Percentiles rank a stretch among this genome's conserved stretches.
Conservation (phyloP, 352 stramenopile species). For the Peronospora tabacina region DNA sequence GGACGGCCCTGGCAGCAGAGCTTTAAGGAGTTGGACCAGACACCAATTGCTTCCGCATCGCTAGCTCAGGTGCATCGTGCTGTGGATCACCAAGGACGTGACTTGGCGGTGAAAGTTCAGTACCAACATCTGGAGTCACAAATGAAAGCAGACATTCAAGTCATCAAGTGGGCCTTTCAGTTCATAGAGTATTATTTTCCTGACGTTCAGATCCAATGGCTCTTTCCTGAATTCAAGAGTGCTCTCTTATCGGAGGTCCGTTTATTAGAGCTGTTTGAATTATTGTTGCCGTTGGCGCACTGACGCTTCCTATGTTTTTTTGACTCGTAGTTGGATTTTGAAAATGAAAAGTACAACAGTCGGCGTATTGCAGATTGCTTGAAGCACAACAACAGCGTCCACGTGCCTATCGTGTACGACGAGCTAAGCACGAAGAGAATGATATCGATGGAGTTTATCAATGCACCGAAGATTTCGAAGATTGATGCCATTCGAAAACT, state of each 20-base stretch:
- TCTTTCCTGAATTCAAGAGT: slow-evolving; percentile 92
- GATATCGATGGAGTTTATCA: slow-evolving; percentile 96
- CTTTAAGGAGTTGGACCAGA: slow-evolving; percentile 86
- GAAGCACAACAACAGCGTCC: slow-evolving; percentile 43
- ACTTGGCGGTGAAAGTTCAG: slow-evolving; percentile 96
- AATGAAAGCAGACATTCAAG: slow-evolving; percentile 63
- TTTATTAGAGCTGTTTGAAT: not conserved
- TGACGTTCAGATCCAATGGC: slow-evolving; percentile 90
- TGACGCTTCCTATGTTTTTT: not conserved
- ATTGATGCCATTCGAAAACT: slow-evolving; percentile 68
- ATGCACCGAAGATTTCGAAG: slow-evolving; percentile 91
- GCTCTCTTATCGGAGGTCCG: slow-evolving; percentile 60
- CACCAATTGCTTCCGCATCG: slow-evolving; percentile 92
- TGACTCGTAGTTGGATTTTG: slow-evolving; percentile 67
- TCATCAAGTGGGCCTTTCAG: slow-evolving; percentile 54
- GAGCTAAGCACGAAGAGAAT: slow-evolving; percentile 85
- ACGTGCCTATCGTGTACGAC: slow-evolving; percentile 83
- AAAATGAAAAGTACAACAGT: slow-evolving; percentile 79
- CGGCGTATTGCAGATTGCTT: slow-evolving; percentile 55
- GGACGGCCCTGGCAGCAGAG: slow-evolving; percentile 67
- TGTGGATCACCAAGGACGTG: slow-evolving; percentile 78
- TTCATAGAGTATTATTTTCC: slow-evolving; percentile 83
- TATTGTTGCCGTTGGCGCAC: not conserved
- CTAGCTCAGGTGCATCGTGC: slow-evolving; percentile 94
- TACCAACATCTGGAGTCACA: slow-evolving; percentile 83